These are phyloP conservation scores for Mortierella sp. DNA, from an alignment of 371 early-diverging fungal genomes.

Conservation along the genomic window DNA sequence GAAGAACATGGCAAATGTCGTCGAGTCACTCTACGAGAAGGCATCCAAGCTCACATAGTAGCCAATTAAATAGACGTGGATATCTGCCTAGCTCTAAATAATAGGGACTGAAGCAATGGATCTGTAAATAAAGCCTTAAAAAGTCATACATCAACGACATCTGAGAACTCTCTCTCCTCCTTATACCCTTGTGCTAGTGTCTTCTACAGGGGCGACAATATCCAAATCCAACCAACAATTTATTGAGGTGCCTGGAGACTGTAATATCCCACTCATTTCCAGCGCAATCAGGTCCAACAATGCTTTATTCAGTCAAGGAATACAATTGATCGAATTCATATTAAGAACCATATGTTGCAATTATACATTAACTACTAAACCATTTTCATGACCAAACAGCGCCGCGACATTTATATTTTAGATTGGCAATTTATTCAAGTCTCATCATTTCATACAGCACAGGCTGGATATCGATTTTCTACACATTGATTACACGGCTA, in stretches of 20 bases:
- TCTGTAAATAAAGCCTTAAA: background rate
- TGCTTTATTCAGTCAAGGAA: too few relatives aligned
- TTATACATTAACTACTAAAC: too few relatives aligned
- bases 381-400: too few relatives aligned
- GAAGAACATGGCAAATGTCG: slow-evolving; percentile 95
- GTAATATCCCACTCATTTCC: too few relatives aligned
- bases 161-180: background rate
- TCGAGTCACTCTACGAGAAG: slow-evolving; percentile 95
- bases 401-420: too few relatives aligned
- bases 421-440: background rate
- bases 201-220: slow-evolving; percentile 70
- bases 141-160: background rate
- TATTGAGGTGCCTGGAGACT: too few relatives aligned
- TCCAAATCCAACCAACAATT: too few relatives aligned
- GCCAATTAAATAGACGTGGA: background rate
- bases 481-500: slow-evolving; percentile 90
- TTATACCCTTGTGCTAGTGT: slow-evolving; percentile 58
- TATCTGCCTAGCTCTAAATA: background rate
- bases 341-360: too few relatives aligned
- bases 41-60: slow-evolving; percentile 59
- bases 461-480: slow-evolving; percentile 32
- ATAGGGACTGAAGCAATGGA: background rate
- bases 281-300: too few relatives aligned
- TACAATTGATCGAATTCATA: too few relatives aligned
- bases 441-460: background rate